Percentiles rank a stretch among this genome's conserved stretches.
Evolutionary conservation across 306 rosid genomes (phyloP).

Genomic region (Begonia masoniana): DNA sequence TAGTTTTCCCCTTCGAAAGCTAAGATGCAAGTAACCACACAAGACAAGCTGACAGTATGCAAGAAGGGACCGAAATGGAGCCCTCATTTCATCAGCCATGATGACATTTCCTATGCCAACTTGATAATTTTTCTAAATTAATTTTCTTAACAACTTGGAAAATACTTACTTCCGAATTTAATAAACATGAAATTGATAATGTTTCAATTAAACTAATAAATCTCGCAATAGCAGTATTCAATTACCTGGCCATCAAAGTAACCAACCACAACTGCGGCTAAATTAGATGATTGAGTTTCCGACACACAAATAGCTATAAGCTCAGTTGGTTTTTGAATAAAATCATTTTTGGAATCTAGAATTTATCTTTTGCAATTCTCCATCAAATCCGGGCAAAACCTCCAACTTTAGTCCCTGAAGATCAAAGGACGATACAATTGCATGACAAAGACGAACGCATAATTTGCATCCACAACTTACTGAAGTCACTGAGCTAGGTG

Average conservation of each 20-base stretch:
- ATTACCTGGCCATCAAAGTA: constrained; percentile 73
- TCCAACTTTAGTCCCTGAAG: constrained; percentile 40
- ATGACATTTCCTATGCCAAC: neutral
- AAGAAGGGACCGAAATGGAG: neutral
- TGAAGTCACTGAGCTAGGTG: too few species aligned
- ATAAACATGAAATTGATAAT: too few species aligned
- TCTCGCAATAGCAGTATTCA: constrained; percentile 2
- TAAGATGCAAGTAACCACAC: too few species aligned
- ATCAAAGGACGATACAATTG: neutral
- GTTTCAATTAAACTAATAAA: neutral
- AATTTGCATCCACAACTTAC: too few species aligned
- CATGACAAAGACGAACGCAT: too few species aligned
- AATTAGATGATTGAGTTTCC: constrained; percentile 42
- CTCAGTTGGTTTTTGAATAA: constrained; percentile 32
- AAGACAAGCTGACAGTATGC: neutral
- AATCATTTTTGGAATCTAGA: constrained; percentile 19
- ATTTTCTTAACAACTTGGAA: too few species aligned
- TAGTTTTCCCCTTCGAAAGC: too few species aligned
- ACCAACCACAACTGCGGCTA: constrained; percentile 40
- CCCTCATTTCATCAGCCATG: neutral
- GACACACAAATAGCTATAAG: constrained; percentile 36
- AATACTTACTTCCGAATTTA: too few species aligned
- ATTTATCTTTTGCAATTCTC: constrained; percentile 39
- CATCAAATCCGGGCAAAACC: constrained; percentile 38
- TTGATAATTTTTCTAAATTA: too few species aligned